Base-by-base conservation (phyloP, 495 filamentous ascomycete genomes). In the Tetracladium setigerum region DNA sequence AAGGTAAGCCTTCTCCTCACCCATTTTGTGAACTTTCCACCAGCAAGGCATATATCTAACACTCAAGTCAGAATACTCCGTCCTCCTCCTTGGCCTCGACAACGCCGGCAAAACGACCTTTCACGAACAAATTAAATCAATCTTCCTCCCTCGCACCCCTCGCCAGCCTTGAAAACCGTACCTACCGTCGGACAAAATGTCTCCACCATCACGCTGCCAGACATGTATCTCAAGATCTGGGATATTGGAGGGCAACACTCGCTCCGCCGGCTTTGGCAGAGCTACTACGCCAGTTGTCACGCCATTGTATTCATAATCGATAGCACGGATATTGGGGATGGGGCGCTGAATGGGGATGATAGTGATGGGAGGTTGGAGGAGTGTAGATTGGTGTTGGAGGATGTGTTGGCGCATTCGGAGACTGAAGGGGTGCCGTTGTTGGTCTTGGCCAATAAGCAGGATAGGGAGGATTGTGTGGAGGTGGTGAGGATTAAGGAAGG, bases 21-120 rank as follows among this genome's bases (percentile, higher is more conserved):
- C 37, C 17, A 2, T 32, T n/a, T n/a, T n/a, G n/a, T n/a, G n/a
- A n/a, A n/a, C 41, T 44, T 10, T 33, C n/a, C 7, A 27, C 31
- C 38, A 35, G 44, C 32, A 44, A 6, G 8, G 9, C 46, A 46
- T 34, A 48, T 13, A 9, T 31, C 44, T 46, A 27, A 46, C 31
- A 38, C 50, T 22, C 34, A 16, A 30, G 13, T 5, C 62, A 90
- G 92, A 98, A 73, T 98, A 95, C 74, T 96, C 92, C 30, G 86
- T 97, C 56, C 83, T 98, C 49, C 86, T 98, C 41, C 86, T 97
- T 54, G 92, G 92, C 43, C 84, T 98, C 62, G 92, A 98, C 69
- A 96, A 96, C 59, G 92, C 92, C 43, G 92, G 92, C 65, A 98
- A 98, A 72, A 97, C 92, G 31, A 98, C 92, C 12, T 89, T 98